These are phyloP conservation scores for Candida adriatica DNA, from an alignment of 805 yeast species.

Conservation along the genomic window DNA sequence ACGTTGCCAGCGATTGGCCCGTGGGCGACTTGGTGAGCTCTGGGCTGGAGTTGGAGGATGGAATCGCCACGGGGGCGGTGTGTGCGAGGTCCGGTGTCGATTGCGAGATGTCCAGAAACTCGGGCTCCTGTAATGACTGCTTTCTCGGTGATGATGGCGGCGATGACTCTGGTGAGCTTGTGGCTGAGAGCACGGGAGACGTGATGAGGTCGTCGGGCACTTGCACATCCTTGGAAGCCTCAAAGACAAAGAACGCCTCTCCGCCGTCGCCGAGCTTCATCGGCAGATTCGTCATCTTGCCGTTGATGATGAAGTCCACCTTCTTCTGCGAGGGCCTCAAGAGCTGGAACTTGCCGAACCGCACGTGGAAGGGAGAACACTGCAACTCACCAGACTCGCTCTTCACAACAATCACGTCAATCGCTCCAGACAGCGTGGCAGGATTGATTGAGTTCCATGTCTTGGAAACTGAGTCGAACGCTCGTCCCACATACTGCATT, in stretches of 20 bases:
- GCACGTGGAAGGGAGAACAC: constrained; percentile 94
- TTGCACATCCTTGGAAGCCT: constrained; percentile 51
- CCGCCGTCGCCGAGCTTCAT: constrained; percentile 98
- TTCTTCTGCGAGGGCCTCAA: constrained; percentile 93
- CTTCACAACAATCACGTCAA: constrained; percentile 91
- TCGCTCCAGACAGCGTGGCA: constrained; percentile 93
- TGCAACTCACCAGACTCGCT: constrained; percentile 71
- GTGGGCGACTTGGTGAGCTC: constrained; percentile 14
- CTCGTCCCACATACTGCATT: constrained; percentile 97
- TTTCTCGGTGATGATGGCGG: constrained; percentile 22
- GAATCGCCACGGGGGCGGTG: constrained; percentile 3
- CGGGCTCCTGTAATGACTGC: constrained; percentile 36
- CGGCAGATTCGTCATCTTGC: constrained; percentile 69
- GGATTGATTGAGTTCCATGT: constrained; percentile 98
- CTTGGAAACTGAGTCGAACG: constrained; percentile 89
- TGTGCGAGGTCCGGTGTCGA: constrained; percentile 13
- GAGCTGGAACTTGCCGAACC: constrained; percentile 92
- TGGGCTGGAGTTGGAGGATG: constrained; percentile 4
- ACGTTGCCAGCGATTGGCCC: constrained; percentile 5
- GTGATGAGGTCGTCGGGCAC: constrained; percentile 68
- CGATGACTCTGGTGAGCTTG: constrained; percentile 14
- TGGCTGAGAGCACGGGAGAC: constrained; percentile 23
- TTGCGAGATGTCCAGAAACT: constrained; percentile 38
- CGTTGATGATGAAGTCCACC: constrained; percentile 85
- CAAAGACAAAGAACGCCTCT: constrained; percentile 95